A percentile compares a stretch with the other conserved stretches of the same genome.
These are phyloP conservation scores for Pholiota adiposa DNA, from an alignment of 1,284 basidiomycete species.

Conservation along the genomic window DNA sequence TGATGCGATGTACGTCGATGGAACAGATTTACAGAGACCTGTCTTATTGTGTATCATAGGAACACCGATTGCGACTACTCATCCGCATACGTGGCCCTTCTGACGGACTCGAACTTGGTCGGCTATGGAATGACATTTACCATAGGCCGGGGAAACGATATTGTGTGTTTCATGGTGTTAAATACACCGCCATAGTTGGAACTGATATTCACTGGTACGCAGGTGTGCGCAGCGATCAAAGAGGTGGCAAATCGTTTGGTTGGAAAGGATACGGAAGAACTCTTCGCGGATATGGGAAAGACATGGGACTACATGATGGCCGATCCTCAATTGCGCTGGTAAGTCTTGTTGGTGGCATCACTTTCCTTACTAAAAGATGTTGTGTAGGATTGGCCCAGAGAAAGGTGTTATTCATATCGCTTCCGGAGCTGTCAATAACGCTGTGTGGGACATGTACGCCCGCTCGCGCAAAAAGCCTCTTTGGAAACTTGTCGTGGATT, in stretches of 20 bases:
- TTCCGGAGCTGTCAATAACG: slow-evolving; percentile 80
- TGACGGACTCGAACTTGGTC: slow-evolving; percentile 73
- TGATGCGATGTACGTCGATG: slow-evolving; percentile 73
- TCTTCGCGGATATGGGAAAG: slow-evolving; percentile 90
- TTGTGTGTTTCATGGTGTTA: slow-evolving; percentile 50
- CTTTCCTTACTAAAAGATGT: neutral
- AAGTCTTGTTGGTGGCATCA: slow-evolving; percentile 30
- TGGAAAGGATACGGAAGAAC: slow-evolving; percentile 81
- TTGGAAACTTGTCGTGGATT: slow-evolving; percentile 86
- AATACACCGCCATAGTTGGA: neutral
- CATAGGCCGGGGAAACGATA: slow-evolving; percentile 95
- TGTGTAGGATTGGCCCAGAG: slow-evolving; percentile 79
- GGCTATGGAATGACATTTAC: slow-evolving; percentile 97
- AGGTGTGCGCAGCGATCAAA: slow-evolving; percentile 83
- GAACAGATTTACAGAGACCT: neutral
- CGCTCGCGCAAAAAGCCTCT: slow-evolving; percentile 77
- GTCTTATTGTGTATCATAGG: slow-evolving; percentile 44
- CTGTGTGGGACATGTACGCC: slow-evolving; percentile 85
- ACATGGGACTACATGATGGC: slow-evolving; percentile 81
- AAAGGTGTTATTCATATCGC: slow-evolving; percentile 89
- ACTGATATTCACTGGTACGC: neutral
- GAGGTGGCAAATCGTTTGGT: slow-evolving; percentile 81
- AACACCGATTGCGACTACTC: slow-evolving; percentile 96
- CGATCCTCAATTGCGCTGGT: slow-evolving; percentile 91
- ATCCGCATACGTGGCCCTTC: slow-evolving; percentile 85